Evolutionary conservation across 106 monocot species (phyloP).

Genomic region (Dioscorea alata): DNA sequence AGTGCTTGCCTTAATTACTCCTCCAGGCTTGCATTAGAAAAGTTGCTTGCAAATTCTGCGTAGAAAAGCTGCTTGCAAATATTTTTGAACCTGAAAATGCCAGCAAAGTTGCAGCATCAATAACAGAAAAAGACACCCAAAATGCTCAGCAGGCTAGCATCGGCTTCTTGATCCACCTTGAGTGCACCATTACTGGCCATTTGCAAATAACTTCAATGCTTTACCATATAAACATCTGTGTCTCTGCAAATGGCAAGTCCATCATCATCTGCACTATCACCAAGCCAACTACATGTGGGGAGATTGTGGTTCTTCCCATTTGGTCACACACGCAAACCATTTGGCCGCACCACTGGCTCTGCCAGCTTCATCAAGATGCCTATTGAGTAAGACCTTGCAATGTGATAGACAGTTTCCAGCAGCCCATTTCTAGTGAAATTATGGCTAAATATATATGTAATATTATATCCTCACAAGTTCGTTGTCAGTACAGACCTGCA

Average conservation of each 20-base stretch:
- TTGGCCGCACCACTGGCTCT: background rate
- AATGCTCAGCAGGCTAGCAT: background rate
- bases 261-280: conserved; percentile 16
- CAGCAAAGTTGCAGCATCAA: too few species aligned
- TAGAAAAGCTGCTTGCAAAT: too few species aligned
- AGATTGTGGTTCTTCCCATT: conserved; percentile 9
- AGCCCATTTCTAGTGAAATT: too few species aligned
- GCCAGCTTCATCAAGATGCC: conserved; percentile 9
- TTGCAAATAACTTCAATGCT: background rate
- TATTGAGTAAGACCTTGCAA: background rate
- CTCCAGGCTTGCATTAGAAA: too few species aligned
- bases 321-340: background rate
- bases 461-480: too few species aligned
- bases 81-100: too few species aligned
- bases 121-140: too few species aligned
- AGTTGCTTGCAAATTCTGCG: too few species aligned
- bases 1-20: too few species aligned
- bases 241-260: conserved; percentile 7
- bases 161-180: conserved; percentile 4
- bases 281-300: conserved; percentile 2
- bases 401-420: too few species aligned
- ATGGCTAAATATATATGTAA: too few species aligned
- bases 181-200: background rate
- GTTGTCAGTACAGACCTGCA: background rate
- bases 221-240: conserved; percentile 15